phyloP scores from a whole-genome alignment of 2,329 filamentous ascomycete genomes.

The Neocucurbitaria cava region DNA sequence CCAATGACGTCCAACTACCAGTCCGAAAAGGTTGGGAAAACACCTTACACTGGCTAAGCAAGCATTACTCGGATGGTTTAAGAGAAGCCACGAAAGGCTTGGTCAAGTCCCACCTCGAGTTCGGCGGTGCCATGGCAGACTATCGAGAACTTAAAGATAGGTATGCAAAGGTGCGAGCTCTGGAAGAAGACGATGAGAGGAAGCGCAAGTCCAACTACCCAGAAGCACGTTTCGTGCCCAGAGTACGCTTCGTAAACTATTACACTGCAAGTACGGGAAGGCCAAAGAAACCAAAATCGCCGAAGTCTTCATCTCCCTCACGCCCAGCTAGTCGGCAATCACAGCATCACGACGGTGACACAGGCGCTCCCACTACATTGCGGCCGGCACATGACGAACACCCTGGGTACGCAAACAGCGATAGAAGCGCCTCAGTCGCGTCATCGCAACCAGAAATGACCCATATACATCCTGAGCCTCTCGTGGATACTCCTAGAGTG shows the following conservation, averaged over 20 bases:
- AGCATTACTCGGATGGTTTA: constrained; percentile 76
- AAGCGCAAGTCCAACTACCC: constrained; percentile 39
- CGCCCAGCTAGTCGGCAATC: constrained; percentile 13
- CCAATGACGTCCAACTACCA: constrained; percentile 74
- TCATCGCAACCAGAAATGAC: constrained; percentile 20
- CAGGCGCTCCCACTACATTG: not conserved
- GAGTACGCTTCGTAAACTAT: constrained; percentile 85
- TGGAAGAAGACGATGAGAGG: constrained; percentile 72
- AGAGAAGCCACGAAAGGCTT: constrained; percentile 74
- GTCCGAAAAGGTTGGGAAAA: constrained; percentile 73
- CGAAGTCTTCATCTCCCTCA: constrained; percentile 36
- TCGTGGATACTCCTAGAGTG: constrained; percentile 49
- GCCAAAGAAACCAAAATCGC: constrained; percentile 61
- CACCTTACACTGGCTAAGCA: constrained; percentile 78
- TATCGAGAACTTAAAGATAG: constrained; percentile 72
- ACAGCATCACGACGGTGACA: constrained; percentile 9
- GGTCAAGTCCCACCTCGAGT: constrained; percentile 81
- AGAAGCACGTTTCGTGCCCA: constrained; percentile 48
- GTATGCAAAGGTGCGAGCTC: constrained; percentile 71
- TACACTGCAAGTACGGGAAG: constrained; percentile 85
- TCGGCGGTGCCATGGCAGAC: constrained; percentile 81
- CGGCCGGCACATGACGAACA: not conserved
- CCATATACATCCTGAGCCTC: constrained; percentile 15
- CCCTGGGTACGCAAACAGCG: constrained; percentile 3
- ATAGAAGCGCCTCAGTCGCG: constrained; percentile 14